Evolutionary conservation across 1,284 basidiomycete genomes (phyloP), one percentile per base, ranked within the genome.

Genomic region (Boletus holoroseus): DNA sequence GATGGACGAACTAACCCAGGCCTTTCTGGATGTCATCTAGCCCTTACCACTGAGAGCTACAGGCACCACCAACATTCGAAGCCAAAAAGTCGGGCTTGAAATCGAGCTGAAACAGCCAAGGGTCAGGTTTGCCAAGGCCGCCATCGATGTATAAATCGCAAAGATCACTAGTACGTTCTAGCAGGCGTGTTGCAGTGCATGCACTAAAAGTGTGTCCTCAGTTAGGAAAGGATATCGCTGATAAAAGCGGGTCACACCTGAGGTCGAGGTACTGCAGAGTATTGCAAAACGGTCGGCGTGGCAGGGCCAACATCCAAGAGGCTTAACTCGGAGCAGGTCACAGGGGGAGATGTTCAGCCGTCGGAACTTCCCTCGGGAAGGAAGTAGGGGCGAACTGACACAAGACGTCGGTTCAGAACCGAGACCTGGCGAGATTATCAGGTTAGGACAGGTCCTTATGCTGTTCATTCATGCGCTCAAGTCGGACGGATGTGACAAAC

Each of bases 31-130:
- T n/a, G n/a, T n/a, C n/a, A n/a, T n/a, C n/a, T n/a, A n/a, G n/a
- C n/a, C n/a, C n/a, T n/a, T n/a, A 32, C 13, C 28, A n/a, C 24
- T 15, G 31, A 34, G 28, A 20, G 20, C n/a, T n/a, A 34, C 38
- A 28, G 15, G 28, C 13, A 31, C 22, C 27, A 15, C 15, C 12
- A 9, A 0, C 7, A 39, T 31, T 30, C 30, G 36, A 40, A 30
- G 27, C 36, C 12, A 36, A 18, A 9, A 26, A 35, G 44, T 28
- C 9, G 18, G 7, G 20, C 26, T 39, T 41, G 31, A 36, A 38
- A 49, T 30, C 16, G 24, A 18, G 34, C 15, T 53, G 37, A 53
- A 58, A 39, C 53, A 12, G 34, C 13, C 36, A 28, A 52, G 5
- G 13, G 24, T 15, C 16, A 9, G n/a, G 18, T 13, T 24, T 30